These are phyloP conservation scores for Naganishia randhawae DNA, from an alignment of 768 basidiomycete species.

Conservation along the genomic window DNA sequence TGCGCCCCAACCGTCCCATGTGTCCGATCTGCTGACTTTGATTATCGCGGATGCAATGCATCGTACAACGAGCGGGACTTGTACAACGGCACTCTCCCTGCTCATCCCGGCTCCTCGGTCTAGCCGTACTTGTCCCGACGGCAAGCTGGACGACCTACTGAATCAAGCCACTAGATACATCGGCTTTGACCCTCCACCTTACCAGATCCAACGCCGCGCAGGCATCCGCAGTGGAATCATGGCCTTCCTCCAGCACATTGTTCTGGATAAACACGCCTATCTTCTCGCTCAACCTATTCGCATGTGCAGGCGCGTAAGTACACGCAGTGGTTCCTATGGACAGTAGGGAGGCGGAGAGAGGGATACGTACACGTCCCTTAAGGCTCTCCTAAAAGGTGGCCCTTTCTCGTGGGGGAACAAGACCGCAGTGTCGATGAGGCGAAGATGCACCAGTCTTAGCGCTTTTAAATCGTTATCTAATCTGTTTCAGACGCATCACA, in stretches of 20 bases:
- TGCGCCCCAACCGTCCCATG: background rate
- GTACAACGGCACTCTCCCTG: conserved; percentile 2
- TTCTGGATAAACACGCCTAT: conserved; percentile 77
- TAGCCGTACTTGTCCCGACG: too few species aligned
- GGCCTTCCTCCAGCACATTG: conserved; percentile 69
- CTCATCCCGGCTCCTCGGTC: too few species aligned
- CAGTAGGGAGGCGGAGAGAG: background rate
- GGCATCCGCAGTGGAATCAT: conserved; percentile 88
- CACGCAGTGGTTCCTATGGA: background rate
- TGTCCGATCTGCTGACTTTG: background rate
- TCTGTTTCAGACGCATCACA: conserved; percentile 55
- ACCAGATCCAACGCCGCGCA: conserved; percentile 82
- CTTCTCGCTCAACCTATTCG: conserved; percentile 71
- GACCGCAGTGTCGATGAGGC: conserved; percentile 78
- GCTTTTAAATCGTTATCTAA: conserved; percentile 93
- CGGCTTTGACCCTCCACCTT: conserved; percentile 71
- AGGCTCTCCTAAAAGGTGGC: conserved; percentile 67
- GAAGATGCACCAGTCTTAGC: conserved; percentile 75
- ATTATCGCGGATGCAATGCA: background rate
- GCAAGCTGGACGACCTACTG: too few species aligned
- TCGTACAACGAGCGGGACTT: background rate
- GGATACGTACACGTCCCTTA: conserved; percentile 69
- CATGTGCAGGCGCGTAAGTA: background rate
- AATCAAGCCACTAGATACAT: conserved; percentile 25
- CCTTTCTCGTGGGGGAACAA: conserved; percentile 79